Percentiles rank a stretch among this genome's conserved stretches.
These are phyloP conservation scores for Lactarius tabidus DNA, from an alignment of 768 basidiomycete species.

Conservation along the genomic window DNA sequence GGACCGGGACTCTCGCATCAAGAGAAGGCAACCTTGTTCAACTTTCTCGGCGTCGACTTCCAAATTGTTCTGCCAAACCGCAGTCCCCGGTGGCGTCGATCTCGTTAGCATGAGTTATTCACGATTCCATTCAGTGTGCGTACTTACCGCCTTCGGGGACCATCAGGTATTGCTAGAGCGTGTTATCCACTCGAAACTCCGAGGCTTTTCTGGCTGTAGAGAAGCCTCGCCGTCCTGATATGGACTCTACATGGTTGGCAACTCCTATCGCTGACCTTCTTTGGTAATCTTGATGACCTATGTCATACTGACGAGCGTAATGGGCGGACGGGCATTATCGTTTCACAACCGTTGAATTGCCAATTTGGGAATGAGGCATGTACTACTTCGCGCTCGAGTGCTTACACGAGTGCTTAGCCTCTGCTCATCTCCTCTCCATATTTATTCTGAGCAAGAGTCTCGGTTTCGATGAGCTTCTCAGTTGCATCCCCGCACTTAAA, in stretches of 20 bases:
- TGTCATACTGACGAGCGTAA: slow-evolving; percentile 6
- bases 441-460: background rate
- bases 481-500: background rate
- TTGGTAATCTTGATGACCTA: background rate
- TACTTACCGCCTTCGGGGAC: background rate
- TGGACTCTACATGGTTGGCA: background rate
- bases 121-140: background rate
- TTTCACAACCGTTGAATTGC: slow-evolving; percentile 1
- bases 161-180: no score
- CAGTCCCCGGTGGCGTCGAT: background rate
- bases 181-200: background rate
- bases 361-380: background rate
- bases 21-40: background rate
- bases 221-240: background rate
- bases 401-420: slow-evolving; percentile 5
- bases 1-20: background rate
- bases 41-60: background rate
- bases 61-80: background rate
- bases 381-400: background rate
- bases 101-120: background rate
- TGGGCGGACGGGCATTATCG: background rate
- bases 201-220: background rate
- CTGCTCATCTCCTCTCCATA: background rate
- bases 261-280: background rate
- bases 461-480: background rate